Base-by-base conservation (phyloP, 352 stramenopile genomes). In the Albugo laibachii region DNA sequence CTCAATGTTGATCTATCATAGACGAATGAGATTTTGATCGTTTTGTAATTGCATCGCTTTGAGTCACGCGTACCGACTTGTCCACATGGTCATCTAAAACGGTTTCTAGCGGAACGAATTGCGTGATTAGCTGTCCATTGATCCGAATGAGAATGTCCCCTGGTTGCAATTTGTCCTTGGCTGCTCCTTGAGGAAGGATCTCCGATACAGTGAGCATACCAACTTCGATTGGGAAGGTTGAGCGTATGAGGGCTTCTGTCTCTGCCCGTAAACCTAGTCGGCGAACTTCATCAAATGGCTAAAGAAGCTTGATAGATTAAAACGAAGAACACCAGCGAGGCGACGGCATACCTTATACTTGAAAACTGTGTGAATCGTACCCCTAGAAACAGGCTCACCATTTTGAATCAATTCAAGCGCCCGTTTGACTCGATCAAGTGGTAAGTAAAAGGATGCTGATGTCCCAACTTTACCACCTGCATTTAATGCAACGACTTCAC, bases 171-270 rank as follows among this genome's bases (percentile, higher is more conserved):
- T 86, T 80, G 14, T 65, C 71, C 42, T 75, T 74, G 1, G 69
- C 83, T 11, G 81, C 69, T 1, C 83, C 82, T 8, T 66, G 62
- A 3, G 80, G 80, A 20, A 95, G 69, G 0, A 81, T 87, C 62
- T 94, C 74, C 4, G 77, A 64, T 1, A 95, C 85, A 2, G 83
- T 88, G 36, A 96, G 62, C 73, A 95, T 89, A 16, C 85, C 85
- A n/a, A 80, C 93, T 36, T 84, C 75, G 27, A 84, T 47, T 19
- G 85, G 83, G 36, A 77, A 92, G 12, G 61, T 66, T 31, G 68
- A 79, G 27, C 84, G 72, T 48, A 95, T 63, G 2, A 69, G 57
- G 12, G 63, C 59, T 58, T 95, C 81, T 0, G 79, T 92, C 11
- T 81, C 72, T 0, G 64, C 53, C 2, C 66, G 57, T 16, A 95